Evolutionary conservation across 2,329 filamentous ascomycete species (phyloP).

Genomic region (Thielaviopsis musarum): DNA sequence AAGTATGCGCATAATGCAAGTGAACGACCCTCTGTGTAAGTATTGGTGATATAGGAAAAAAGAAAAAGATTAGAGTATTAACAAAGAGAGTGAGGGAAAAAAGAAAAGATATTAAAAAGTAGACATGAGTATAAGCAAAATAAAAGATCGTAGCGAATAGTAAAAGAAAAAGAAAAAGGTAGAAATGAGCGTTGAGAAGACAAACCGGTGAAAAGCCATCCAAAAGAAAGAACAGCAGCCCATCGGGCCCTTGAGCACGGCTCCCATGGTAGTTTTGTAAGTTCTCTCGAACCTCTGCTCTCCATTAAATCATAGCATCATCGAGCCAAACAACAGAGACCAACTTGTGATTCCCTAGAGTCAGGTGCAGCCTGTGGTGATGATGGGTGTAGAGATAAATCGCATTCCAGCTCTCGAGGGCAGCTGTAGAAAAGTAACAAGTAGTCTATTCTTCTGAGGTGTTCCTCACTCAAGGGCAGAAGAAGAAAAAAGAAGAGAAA

Average conservation of each 20-base stretch:
- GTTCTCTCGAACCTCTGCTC: background rate
- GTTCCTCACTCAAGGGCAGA: background rate
- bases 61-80: background rate
- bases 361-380: background rate
- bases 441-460: background rate
- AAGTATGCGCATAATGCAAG: constrained; percentile 1
- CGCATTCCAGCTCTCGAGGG: background rate
- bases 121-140: background rate
- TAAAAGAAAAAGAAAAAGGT: background rate
- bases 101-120: background rate
- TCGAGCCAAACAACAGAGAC: too few species aligned
- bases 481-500: too few species aligned
- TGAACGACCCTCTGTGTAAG: background rate
- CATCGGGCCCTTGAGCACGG: background rate
- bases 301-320: background rate
- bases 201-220: background rate
- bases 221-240: background rate
- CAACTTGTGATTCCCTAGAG: background rate
- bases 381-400: background rate
- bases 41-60: background rate
- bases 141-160: background rate
- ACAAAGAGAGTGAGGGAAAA: background rate
- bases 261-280: background rate
- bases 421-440: background rate
- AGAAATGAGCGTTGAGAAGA: constrained; percentile 1